Evolutionary conservation across 768 basidiomycete genomes (phyloP).

Genomic region (Mycena galericulata): DNA sequence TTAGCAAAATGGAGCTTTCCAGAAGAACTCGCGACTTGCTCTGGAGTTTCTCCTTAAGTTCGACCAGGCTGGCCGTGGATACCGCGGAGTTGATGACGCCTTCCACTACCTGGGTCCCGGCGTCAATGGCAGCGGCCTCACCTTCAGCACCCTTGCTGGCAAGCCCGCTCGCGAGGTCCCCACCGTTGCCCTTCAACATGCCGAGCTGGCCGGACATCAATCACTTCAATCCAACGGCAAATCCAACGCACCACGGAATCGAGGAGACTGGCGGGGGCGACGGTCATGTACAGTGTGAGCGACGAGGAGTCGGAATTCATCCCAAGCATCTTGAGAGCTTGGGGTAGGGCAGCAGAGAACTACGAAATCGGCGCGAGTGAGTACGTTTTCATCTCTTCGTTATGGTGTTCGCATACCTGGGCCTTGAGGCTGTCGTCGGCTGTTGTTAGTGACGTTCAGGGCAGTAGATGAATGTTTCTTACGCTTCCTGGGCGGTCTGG

Average conservation of each 20-base stretch:
- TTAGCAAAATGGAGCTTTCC: background rate
- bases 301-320: background rate
- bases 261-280: background rate
- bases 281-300: background rate
- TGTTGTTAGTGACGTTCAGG: background rate
- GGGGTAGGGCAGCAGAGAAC: background rate
- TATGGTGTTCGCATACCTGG: background rate
- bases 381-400: background rate
- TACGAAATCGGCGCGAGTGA: background rate
- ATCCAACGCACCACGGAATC: background rate
- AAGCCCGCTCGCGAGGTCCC: background rate
- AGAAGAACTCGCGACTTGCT: background rate
- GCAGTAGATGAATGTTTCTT: background rate
- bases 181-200: background rate
- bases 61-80: background rate
- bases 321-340: background rate
- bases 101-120: background rate
- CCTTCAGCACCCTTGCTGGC: too few species aligned
- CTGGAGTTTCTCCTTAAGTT: background rate
- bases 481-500: background rate
- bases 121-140: background rate
- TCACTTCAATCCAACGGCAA: background rate
- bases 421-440: background rate
- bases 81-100: background rate
- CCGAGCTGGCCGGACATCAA: background rate